Evolutionary conservation across 2,329 filamentous ascomycete species (phyloP), one percentile per base, ranked within the genome.

Genomic region (Phaeosphaeria sp.): DNA sequence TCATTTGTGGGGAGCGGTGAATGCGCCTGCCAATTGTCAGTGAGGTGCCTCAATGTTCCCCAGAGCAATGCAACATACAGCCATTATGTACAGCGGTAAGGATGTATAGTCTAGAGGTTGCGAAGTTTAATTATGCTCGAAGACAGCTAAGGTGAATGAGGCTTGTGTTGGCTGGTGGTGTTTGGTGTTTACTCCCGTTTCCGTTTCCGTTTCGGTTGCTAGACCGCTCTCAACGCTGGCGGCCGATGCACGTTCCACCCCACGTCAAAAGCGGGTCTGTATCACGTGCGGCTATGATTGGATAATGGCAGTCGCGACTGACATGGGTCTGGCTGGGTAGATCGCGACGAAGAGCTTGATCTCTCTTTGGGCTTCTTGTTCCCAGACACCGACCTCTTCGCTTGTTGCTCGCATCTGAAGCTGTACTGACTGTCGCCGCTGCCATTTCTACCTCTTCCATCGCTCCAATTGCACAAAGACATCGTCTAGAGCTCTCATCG

Each of bases 1-100:
- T 75, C 66, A 39, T 67, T 58, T 30, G 73, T 75, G 36, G 72
- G 65, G 55, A 76, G 68, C 55, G 73, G 73, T 67, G 71, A 67
- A 63, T 69, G 57, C 21, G 51, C 49, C 54, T 57, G 51, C 24
- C 39, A 53, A 36, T 17, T 33, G 46, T 56, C 24, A 57, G 51
- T 17, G 27, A 51, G 49, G 11, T 24, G 17, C 21, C 15, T 43
- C 36, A 17, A 20, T 42, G 6, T 8, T 27, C 18, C 17, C n/a
- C 43, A 24, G 44, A 20, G 17, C 7, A 24, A 21, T 36, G n/a
- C 25, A 17, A 63, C 69, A 54, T 47, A 74, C 71, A 53, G 71
- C 67, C 73, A 75, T 75, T 61, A 51, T 67, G 65, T 49, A 36
- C 60, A 57, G 51, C 25, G n/a, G 40, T 69, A 67, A 57, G 21